phyloP scores from a whole-genome alignment of 805 yeast species.

The Schwanniomyces pseudopolymorphus region DNA sequence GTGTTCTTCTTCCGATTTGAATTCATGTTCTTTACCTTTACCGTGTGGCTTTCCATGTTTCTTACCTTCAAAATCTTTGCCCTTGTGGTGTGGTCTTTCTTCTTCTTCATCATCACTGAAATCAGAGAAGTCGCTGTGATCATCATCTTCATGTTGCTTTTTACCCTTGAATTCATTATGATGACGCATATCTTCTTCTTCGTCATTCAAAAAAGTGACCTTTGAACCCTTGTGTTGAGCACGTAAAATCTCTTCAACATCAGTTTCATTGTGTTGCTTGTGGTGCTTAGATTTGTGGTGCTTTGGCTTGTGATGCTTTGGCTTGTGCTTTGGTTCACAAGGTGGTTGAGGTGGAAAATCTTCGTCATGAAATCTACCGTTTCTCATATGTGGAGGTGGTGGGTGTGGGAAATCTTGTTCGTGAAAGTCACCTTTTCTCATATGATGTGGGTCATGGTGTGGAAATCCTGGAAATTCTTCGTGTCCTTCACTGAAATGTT shows the following conservation, averaged over 20 bases:
- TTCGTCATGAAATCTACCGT: not conserved
- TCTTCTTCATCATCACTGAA: not conserved
- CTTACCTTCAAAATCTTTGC: not conserved
- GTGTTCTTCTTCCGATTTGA: not conserved
- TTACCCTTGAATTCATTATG: not conserved
- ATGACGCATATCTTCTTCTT: not conserved
- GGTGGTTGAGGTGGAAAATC: not conserved
- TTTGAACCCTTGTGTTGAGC: not conserved
- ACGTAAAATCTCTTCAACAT: not conserved
- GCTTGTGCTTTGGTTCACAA: not conserved
- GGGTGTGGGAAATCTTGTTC: not conserved
- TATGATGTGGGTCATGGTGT: not conserved
- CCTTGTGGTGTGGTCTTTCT: no score
- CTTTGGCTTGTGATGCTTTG: slow-evolving; percentile 1
- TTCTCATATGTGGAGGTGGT: not conserved
- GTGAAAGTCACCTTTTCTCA: not conserved
- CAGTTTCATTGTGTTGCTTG: not conserved
- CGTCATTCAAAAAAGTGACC: not conserved
- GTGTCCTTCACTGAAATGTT: not conserved
- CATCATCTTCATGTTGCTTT: not conserved
- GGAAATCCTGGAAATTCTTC: not conserved
- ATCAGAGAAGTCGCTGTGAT: not conserved
- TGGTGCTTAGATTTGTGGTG: not conserved
- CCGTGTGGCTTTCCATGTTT: not conserved
- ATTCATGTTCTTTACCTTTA: not conserved